These are phyloP conservation scores for Dionaea muscipula DNA, from an alignment of 179 eudicot species.

Conservation along the genomic window DNA sequence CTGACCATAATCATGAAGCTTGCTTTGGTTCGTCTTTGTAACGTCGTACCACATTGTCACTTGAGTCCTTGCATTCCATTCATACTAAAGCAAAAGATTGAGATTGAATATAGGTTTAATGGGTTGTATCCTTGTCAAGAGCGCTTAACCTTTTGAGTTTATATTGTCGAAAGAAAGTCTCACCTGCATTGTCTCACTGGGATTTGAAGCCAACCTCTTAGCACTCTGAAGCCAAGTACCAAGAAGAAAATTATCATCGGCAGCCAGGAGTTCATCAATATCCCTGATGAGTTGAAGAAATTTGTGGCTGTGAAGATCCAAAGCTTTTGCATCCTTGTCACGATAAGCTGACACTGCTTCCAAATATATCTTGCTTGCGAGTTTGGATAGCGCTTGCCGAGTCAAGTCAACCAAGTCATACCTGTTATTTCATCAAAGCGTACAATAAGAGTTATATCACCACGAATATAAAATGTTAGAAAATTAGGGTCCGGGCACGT, in stretches of 20 bases:
- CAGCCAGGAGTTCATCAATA: conserved; percentile 63
- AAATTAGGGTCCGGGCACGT: too few relatives aligned
- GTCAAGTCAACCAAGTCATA: conserved; percentile 96
- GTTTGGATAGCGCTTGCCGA: conserved; percentile 85
- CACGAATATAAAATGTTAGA: too few relatives aligned
- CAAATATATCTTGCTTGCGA: conserved; percentile 72
- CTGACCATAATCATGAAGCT: conserved; percentile 96
- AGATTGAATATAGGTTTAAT: neutral
- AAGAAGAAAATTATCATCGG: conserved; percentile 86
- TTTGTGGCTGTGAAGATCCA: conserved; percentile 34
- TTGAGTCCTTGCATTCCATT: conserved; percentile 98
- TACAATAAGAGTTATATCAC: too few relatives aligned
- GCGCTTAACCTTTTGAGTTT: too few relatives aligned
- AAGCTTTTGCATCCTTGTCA: conserved; percentile 34
- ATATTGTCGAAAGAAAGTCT: too few relatives aligned
- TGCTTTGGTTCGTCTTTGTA: conserved; percentile 55
- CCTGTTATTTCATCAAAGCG: too few relatives aligned
- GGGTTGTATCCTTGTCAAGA: neutral
- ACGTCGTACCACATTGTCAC: conserved; percentile 96
- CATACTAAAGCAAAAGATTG: conserved; percentile 40
- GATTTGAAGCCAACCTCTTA: conserved; percentile 52
- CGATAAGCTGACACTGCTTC: conserved; percentile 61
- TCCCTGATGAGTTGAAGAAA: conserved; percentile 65
- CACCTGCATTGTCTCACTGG: conserved; percentile 67
- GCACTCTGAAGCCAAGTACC: conserved; percentile 94